Evolutionary conservation across 306 rosid genomes (phyloP), one percentile per base, ranked within the genome.

Genomic region (Psophocarpus tetragonolobus): DNA sequence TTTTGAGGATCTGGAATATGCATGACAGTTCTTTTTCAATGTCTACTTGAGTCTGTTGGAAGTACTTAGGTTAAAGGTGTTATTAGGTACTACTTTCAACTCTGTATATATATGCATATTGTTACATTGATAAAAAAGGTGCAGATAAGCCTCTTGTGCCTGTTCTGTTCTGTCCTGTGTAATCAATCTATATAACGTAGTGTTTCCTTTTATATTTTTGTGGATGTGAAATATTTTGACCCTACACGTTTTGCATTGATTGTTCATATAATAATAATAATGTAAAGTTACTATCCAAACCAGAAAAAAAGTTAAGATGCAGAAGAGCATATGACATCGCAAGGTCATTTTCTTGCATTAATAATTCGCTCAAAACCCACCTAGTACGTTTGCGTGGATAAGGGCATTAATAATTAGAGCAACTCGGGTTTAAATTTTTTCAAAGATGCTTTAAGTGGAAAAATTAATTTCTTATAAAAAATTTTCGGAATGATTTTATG

Each of bases 1-100:
- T 58, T 89, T 89, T 83, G 94, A 89, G 76, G 94, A 91, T 76
- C 63, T 93, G 35, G 97, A 91, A 68, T 82, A 71, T 78, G 98
- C 84, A 66, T 84, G 89, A 89, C 73, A 84, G 82, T 78, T 87
- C 95, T 23, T 88, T 83, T 87, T 88, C 97, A 62, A 29, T 76
- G 47, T 87, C 84, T 88, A 5, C 93, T 74, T 15, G 82, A 85
- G 38, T 87, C 93, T 9, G 81, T 48, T 50, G 48, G 61, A 61
- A 88, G 87, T 74, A 58, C 76, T 63, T 83, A 77, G 69, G 50
- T n/a, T 23, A 9, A 39, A 48, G 71, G 69, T 57, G 69, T 61
- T 71, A 44, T 61, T 71, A 44, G 68, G 15, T 53, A 36, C 74
- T 78, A 36, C 48, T 84, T 87, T 51, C 73, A 73, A 54, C 75